A percentile compares a stretch with the other conserved stretches of the same genome.
phyloP scores from a whole-genome alignment of 2,329 filamentous ascomycete genomes.

The Penicillium sp. region DNA sequence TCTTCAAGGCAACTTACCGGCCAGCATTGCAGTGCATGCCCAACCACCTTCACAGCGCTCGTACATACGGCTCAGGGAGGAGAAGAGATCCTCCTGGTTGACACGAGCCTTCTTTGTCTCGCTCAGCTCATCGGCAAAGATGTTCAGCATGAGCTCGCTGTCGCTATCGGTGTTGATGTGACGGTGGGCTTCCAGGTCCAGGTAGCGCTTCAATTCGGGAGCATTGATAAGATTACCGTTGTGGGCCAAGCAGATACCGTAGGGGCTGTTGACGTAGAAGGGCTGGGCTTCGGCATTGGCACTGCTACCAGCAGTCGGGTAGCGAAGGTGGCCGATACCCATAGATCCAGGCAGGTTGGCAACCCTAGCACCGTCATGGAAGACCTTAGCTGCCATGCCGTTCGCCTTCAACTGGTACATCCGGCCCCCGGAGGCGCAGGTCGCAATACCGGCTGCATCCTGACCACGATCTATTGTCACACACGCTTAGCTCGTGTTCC shows the following conservation, averaged over 20 bases:
- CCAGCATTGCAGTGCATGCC: slow-evolving; percentile 82
- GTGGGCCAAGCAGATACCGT: slow-evolving; percentile 80
- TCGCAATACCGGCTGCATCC: slow-evolving; percentile 86
- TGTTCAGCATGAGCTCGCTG: slow-evolving; percentile 85
- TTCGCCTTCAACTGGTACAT: slow-evolving; percentile 91
- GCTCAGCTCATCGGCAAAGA: slow-evolving; percentile 82
- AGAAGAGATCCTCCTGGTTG: slow-evolving; percentile 78
- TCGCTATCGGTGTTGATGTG: slow-evolving; percentile 92
- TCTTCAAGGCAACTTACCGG: slow-evolving; percentile 54
- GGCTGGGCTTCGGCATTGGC: slow-evolving; percentile 87
- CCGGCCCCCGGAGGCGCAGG: slow-evolving; percentile 73
- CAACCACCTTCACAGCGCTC: slow-evolving; percentile 74
- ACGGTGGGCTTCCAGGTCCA: slow-evolving; percentile 79
- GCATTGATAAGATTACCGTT: slow-evolving; percentile 91
- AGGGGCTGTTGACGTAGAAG: slow-evolving; percentile 88
- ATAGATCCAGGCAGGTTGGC: slow-evolving; percentile 81
- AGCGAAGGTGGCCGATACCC: slow-evolving; percentile 84
- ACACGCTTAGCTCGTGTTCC: slow-evolving; percentile 23
- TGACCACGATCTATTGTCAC: slow-evolving; percentile 69
- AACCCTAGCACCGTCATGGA: slow-evolving; percentile 77
- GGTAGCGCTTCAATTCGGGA: slow-evolving; percentile 69
- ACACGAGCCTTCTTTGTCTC: slow-evolving; percentile 81
- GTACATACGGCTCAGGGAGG: slow-evolving; percentile 74
- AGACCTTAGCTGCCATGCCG: slow-evolving; percentile 84
- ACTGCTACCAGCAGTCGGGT: slow-evolving; percentile 86